Conservation (phyloP, 371 early-diverging fungal species). For the Circinella umbellata region DNA sequence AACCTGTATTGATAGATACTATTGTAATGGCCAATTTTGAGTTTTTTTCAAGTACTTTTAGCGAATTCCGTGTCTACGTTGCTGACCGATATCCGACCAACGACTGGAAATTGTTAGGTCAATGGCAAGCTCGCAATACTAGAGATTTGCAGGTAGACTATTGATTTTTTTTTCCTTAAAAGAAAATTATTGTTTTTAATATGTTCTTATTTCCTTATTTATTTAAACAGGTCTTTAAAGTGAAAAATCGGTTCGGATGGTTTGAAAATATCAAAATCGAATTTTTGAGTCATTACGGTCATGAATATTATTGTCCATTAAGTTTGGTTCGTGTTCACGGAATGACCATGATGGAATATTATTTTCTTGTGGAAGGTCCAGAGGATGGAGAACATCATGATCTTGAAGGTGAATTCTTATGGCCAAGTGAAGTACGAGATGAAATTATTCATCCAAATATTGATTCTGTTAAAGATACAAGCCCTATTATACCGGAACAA, state of each 20-base stretch:
- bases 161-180: neutral
- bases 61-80: conserved; percentile 81
- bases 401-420: conserved; percentile 33
- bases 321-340: conserved; percentile 90
- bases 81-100: conserved; percentile 84
- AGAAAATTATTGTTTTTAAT: neutral
- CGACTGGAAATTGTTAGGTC: conserved; percentile 83
- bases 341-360: conserved; percentile 90
- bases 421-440: conserved; percentile 48
- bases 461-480: conserved; percentile 31
- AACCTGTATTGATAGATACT: conserved; percentile 90
- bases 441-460: conserved; percentile 41
- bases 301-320: conserved; percentile 94
- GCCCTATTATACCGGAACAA: conserved; percentile 16
- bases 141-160: conserved; percentile 79
- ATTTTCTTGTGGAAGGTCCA: conserved; percentile 67
- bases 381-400: conserved; percentile 33
- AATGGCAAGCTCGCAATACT: conserved; percentile 83
- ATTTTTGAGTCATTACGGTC: conserved; percentile 88
- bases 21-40: conserved; percentile 94
- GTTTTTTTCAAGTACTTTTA: conserved; percentile 94
- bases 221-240: conserved; percentile 70
- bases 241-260: conserved; percentile 75
- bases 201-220: neutral
- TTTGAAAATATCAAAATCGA: conserved; percentile 89